These are phyloP conservation scores for Podospora didyma DNA, from an alignment of 495 filamentous ascomycete species.

Conservation along the genomic window DNA sequence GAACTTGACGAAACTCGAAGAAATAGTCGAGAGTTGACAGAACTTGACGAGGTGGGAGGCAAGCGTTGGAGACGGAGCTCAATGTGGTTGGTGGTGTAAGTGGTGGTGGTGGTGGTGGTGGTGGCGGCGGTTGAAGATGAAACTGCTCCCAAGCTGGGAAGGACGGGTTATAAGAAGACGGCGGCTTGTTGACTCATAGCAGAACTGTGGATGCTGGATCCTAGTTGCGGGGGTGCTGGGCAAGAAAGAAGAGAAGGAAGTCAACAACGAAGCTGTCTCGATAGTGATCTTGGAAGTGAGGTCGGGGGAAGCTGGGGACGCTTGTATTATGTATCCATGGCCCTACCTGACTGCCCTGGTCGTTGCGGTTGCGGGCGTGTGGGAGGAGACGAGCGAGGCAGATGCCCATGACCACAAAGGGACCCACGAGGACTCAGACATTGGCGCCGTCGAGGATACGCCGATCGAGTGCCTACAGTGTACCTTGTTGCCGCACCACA, in stretches of 20 bases:
- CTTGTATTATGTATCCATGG: conserved; percentile 27
- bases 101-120: background rate
- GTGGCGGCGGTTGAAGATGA: conserved; percentile 4
- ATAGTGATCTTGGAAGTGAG: conserved; percentile 19
- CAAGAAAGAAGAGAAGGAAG: conserved; percentile 18
- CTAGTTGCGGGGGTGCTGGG: conserved; percentile 1
- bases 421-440: conserved; percentile 31
- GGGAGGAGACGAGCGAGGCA: conserved; percentile 21
- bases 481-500: conserved; percentile 16
- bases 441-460: conserved; percentile 22
- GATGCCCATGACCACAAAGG: conserved; percentile 35
- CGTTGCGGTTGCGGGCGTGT: conserved; percentile 8
- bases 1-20: no score
- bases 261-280: conserved; percentile 22
- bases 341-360: conserved; percentile 20
- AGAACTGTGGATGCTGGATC: conserved; percentile 12
- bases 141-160: conserved; percentile 14
- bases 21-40: background rate
- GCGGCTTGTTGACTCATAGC: conserved; percentile 21
- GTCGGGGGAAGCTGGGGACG: conserved; percentile 30
- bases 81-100: background rate
- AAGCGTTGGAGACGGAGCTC: background rate
- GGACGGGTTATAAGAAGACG: conserved; percentile 22
- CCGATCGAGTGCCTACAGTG: conserved; percentile 3
- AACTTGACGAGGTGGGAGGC: conserved; percentile 8